These are phyloP conservation scores for Trypanosomatidae sp. DNA, from an alignment of 208 protist species.

Conservation along the genomic window DNA sequence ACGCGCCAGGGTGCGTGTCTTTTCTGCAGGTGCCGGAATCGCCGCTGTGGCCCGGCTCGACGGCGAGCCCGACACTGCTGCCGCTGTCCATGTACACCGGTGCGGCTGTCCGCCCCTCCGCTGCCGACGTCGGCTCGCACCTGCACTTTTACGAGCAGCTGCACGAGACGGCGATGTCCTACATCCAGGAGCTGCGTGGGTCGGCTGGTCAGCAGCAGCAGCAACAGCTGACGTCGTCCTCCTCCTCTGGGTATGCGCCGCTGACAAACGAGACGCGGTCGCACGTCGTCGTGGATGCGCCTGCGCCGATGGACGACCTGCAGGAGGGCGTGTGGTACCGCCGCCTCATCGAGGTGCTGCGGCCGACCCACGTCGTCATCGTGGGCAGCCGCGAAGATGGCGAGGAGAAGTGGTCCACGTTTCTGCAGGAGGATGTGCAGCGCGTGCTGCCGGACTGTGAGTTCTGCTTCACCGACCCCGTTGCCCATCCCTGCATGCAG, in stretches of 20 bases:
- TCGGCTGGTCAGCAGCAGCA: background rate
- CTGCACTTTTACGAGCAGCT: constrained; percentile 71
- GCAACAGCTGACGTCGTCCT: constrained; percentile 1
- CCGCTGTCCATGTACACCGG: constrained; percentile 64
- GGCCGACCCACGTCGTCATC: constrained; percentile 73
- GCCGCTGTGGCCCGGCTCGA: constrained; percentile 48
- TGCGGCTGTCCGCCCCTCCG: constrained; percentile 36
- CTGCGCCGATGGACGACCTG: constrained; percentile 50
- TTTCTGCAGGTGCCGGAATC: constrained; percentile 33
- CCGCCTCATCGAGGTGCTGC: constrained; percentile 63
- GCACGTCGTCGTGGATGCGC: constrained; percentile 74
- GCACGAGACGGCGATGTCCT: constrained; percentile 37
- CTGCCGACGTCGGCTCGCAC: constrained; percentile 32
- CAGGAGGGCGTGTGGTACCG: constrained; percentile 70
- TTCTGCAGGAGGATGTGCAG: constrained; percentile 77
- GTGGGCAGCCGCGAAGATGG: constrained; percentile 43
- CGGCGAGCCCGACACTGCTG: constrained; percentile 40
- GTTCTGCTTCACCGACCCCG: constrained; percentile 42
- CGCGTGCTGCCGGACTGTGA: constrained; percentile 72
- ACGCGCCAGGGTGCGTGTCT: constrained; percentile 65
- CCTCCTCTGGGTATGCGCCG: constrained; percentile 4
- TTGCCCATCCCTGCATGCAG: constrained; percentile 21
- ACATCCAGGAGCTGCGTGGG: constrained; percentile 39
- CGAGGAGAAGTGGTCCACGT: constrained; percentile 61
- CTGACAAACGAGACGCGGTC: constrained; percentile 10